Evolutionary conservation across 2,329 filamentous ascomycete genomes (phyloP), one percentile per base, ranked within the genome.

Genomic region (Rhynchosporium graminicola): DNA sequence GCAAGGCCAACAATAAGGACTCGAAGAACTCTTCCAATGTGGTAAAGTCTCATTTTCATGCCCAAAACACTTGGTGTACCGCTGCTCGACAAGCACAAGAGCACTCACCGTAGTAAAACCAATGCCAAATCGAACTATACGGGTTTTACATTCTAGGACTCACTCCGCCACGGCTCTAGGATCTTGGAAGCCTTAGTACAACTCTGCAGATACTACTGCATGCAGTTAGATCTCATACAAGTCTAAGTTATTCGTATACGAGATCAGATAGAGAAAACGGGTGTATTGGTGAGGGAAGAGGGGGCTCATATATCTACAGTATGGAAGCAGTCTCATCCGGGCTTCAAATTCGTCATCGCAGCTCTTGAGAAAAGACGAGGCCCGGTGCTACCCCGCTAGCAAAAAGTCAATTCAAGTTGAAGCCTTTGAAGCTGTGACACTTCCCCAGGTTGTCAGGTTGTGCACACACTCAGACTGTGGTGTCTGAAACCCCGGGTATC

Each of bases 401-500:
- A 43, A 52, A 33, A 31, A 38, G 50, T 20, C 36, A 52, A 38
- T 7, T 31, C 33, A 52, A 42, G 31, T 55, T 60, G 28, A 51
- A 40, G 36, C 33, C 33, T 10, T 36, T 54, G 28, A 54, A 60
- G 58, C 52, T 63, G 52, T 47, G 42, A 63, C 62, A 63, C 46
- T 36, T 51, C 8, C 40, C 40, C 33, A 43, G 40, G 57, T 42
- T 40, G 20, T 36, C 3, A 15, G 13, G 51, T 26, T 15, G 20
- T 20, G 20, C 20, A 20, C 1, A 20, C 20, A 20, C 15, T 47
- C 45, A 63, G 62, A 46, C 62, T 63, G 47, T 56, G 15, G 15
- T 60, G n/a, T 42, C 38, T 63, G 58, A 63, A 60, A 63, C 62
- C 51, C 20, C 20, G 46, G 54, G 40, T 26, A 45, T 36, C 46